Conservation (phyloP, 31 red algal genomes). For the Porphyra umbilicalis region DNA sequence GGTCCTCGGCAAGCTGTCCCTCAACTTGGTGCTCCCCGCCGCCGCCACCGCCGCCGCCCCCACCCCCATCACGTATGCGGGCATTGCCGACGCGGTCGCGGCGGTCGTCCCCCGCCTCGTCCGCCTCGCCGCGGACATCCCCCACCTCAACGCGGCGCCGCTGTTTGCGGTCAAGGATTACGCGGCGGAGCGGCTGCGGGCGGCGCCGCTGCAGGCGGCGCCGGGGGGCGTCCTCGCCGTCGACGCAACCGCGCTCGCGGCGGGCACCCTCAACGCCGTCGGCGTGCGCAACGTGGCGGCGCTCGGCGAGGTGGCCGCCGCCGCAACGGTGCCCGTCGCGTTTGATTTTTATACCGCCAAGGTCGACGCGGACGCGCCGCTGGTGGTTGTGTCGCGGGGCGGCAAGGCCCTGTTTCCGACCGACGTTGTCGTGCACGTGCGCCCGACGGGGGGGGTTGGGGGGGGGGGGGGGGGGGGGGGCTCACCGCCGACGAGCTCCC, state of each 20-base stretch:
- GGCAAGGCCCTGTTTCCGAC: slow-evolving; percentile 33
- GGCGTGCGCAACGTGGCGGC: slow-evolving; percentile 63
- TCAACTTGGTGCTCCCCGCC: slow-evolving; percentile 49
- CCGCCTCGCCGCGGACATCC: slow-evolving; percentile 33
- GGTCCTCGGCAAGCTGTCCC: slow-evolving; percentile 43
- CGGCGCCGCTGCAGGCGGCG: slow-evolving; percentile 41
- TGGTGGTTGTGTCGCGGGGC: slow-evolving; percentile 25
- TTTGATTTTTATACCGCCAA: slow-evolving; percentile 49
- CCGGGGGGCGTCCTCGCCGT: slow-evolving; percentile 23
- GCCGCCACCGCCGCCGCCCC: background rate
- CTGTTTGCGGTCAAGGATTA: slow-evolving; percentile 47
- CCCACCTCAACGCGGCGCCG: slow-evolving; percentile 42
- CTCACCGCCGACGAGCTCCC: background rate
- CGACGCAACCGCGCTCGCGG: slow-evolving; percentile 35
- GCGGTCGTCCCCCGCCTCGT: slow-evolving; percentile 20
- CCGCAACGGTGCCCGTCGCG: slow-evolving; percentile 20
- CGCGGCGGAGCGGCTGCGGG: slow-evolving; percentile 49
- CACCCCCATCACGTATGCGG: background rate
- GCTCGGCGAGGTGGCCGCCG: slow-evolving; percentile 13
- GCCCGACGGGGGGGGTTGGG: background rate
- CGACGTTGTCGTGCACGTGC: slow-evolving; percentile 34
- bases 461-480: slow-evolving; percentile 4
- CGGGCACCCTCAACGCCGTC: slow-evolving; percentile 35
- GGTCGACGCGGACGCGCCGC: slow-evolving; percentile 20
- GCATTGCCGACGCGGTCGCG: slow-evolving; percentile 17